Percentiles rank a stretch among this genome's conserved stretches.
phyloP scores from a whole-genome alignment of 441 rosid genomes.

The Euphorbia schlechtendalii region DNA sequence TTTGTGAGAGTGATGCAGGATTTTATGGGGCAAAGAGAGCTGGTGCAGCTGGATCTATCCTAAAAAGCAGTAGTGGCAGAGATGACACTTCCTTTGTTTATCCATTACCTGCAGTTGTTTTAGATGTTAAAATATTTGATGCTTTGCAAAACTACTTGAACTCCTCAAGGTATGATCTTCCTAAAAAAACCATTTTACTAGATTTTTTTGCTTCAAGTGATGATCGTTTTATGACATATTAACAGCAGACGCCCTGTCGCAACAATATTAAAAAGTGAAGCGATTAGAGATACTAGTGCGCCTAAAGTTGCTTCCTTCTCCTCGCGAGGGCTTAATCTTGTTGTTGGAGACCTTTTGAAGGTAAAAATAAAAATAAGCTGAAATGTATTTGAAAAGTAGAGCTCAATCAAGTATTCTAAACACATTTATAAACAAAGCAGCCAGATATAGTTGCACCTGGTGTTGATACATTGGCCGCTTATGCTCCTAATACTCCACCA shows the following conservation, averaged over 20 bases:
- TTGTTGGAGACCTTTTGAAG: constrained; percentile 44
- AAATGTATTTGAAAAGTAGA: neutral
- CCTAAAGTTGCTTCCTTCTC: constrained; percentile 58
- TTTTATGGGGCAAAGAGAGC: constrained; percentile 21
- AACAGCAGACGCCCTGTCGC: constrained; percentile 41
- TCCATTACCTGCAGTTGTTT: constrained; percentile 33
- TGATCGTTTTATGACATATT: neutral
- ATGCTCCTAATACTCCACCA: constrained; percentile 36
- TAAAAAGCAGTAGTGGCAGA: constrained; percentile 4
- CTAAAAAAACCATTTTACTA: neutral
- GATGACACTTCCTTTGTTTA: constrained; percentile 29
- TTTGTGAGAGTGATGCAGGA: constrained; percentile 24
- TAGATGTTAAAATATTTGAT: constrained; percentile 30
- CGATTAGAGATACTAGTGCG: constrained; percentile 45
- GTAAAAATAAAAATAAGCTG: constrained; percentile 13
- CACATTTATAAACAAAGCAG: constrained; percentile 16
- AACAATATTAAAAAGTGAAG: too few relatives aligned
- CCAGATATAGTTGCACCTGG: too few relatives aligned
- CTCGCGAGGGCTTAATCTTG: constrained; percentile 28
- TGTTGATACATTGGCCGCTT: constrained; percentile 70
- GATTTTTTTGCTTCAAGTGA: neutral
- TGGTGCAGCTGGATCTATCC: constrained; percentile 16
- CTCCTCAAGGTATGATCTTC: constrained; percentile 41
- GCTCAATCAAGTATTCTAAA: neutral
- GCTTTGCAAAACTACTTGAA: constrained; percentile 41